phyloP scores from a whole-genome alignment of 768 basidiomycete genomes.

The Filobasidium wieringae region DNA sequence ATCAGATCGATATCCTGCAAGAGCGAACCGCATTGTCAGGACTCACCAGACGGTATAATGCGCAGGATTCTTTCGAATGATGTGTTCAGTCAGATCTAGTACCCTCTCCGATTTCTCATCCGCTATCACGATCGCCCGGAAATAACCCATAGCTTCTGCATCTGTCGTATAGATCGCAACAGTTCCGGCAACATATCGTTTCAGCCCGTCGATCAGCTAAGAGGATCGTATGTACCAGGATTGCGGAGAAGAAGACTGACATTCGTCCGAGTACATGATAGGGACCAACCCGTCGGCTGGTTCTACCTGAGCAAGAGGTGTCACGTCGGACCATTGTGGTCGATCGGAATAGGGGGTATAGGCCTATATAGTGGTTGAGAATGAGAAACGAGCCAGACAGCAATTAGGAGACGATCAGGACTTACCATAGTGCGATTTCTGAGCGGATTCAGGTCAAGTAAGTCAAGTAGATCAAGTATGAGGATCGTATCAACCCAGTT shows the following conservation, averaged over 20 bases:
- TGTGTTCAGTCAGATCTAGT: conserved; percentile 71
- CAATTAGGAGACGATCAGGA: too few relatives aligned
- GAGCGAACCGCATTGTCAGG: not conserved
- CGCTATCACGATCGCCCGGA: not conserved
- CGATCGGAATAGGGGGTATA: conserved; percentile 49
- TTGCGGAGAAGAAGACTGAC: too few relatives aligned
- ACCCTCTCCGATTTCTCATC: conserved; percentile 66
- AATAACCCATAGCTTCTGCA: conserved; percentile 7
- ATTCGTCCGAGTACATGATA: conserved; percentile 81
- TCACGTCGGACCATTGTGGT: conserved; percentile 68
- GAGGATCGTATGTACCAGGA: too few relatives aligned
- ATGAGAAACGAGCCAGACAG: too few relatives aligned
- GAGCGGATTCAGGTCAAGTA: too few relatives aligned
- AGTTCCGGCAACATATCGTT: not conserved
- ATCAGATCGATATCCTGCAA: not conserved
- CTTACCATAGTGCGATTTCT: too few relatives aligned
- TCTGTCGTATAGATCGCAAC: not conserved
- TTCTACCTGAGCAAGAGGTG: conserved; percentile 71
- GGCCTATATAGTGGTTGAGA: too few relatives aligned
- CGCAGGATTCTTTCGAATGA: conserved; percentile 85
- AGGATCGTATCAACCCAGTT: too few relatives aligned
- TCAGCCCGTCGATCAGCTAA: too few relatives aligned
- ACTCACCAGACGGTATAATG: conserved; percentile 93
- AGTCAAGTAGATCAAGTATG: too few relatives aligned
- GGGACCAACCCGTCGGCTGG: conserved; percentile 66